phyloP scores from a whole-genome alignment of 192 early-diverging fungal genomes.

The Chytriomyces hyalinus region DNA sequence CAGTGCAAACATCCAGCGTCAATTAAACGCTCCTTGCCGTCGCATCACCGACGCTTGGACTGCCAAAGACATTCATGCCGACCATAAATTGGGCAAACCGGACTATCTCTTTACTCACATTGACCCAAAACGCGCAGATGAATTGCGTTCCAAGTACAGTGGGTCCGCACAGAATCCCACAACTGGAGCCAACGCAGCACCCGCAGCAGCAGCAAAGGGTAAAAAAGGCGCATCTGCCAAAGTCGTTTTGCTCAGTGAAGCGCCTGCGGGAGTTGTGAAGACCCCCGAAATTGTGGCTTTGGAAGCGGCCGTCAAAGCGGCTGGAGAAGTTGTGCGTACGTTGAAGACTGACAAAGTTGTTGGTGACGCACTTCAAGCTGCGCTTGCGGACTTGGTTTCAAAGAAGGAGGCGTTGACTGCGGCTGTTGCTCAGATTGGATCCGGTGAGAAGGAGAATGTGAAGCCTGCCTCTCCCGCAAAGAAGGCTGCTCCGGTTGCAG shows the following conservation, averaged over 20 bases:
- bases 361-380: conserved; percentile 48
- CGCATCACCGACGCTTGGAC: conserved; percentile 75
- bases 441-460: background rate
- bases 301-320: conserved; percentile 60
- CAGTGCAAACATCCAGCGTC: conserved; percentile 74
- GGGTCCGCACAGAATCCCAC: conserved; percentile 49
- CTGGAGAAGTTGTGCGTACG: conserved; percentile 61
- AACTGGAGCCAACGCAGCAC: conserved; percentile 12
- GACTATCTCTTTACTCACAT: conserved; percentile 93
- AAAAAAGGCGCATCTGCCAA: conserved; percentile 43
- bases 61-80: conserved; percentile 73
- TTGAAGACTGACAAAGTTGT: conserved; percentile 66
- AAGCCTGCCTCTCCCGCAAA: background rate
- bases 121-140: conserved; percentile 82
- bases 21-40: conserved; percentile 84
- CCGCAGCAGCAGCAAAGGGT: conserved; percentile 26
- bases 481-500: background rate
- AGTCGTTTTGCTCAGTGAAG: conserved; percentile 39
- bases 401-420: conserved; percentile 41
- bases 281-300: conserved; percentile 55
- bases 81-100: conserved; percentile 83
- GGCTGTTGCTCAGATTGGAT: conserved; percentile 17
- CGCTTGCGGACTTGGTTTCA: conserved; percentile 54
- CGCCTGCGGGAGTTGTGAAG: conserved; percentile 53
- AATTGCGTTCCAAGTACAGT: conserved; percentile 80